phyloP scores from a whole-genome alignment of 306 rosid genomes.

The Echinosophora koreensis region DNA sequence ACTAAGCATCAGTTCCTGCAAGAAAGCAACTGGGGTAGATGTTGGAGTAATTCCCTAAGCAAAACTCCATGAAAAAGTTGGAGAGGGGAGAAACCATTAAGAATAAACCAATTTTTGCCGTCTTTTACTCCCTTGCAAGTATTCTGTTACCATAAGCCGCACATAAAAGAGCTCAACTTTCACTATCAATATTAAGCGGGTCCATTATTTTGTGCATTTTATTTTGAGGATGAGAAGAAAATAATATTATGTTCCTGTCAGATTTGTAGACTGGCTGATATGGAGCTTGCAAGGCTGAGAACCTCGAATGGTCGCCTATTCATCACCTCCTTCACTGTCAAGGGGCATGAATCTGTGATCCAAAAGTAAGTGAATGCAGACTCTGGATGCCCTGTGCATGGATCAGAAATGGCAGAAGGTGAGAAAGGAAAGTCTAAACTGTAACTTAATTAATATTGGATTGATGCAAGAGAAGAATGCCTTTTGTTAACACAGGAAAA shows the following conservation, averaged over 20 bases:
- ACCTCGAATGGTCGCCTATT: conserved; percentile 84
- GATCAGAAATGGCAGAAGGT: neutral
- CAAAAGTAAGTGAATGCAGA: conserved; percentile 83
- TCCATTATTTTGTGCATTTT: conserved; percentile 30
- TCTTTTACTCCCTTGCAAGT: conserved; percentile 32
- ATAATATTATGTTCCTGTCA: conserved; percentile 45
- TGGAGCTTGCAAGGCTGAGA: conserved; percentile 86
- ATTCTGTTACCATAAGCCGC: conserved; percentile 37
- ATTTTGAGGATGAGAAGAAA: conserved; percentile 33
- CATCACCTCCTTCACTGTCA: conserved; percentile 77
- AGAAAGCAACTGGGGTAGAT: conserved; percentile 10
- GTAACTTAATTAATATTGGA: neutral
- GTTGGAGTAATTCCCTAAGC: conserved; percentile 6
- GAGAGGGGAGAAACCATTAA: neutral
- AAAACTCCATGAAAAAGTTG: neutral
- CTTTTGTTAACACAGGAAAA: neutral
- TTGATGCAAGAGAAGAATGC: conserved; percentile 2
- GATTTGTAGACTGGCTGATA: conserved; percentile 79
- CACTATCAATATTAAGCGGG: conserved; percentile 17
- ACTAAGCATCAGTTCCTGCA: neutral
- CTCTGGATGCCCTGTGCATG: conserved; percentile 74
- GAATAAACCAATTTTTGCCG: neutral
- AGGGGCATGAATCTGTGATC: conserved; percentile 96
- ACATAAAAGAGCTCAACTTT: conserved; percentile 34
- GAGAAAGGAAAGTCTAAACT: conserved; percentile 7